phyloP scores from a whole-genome alignment of 805 yeast genomes.

The Kurtzmaniella fragi region DNA sequence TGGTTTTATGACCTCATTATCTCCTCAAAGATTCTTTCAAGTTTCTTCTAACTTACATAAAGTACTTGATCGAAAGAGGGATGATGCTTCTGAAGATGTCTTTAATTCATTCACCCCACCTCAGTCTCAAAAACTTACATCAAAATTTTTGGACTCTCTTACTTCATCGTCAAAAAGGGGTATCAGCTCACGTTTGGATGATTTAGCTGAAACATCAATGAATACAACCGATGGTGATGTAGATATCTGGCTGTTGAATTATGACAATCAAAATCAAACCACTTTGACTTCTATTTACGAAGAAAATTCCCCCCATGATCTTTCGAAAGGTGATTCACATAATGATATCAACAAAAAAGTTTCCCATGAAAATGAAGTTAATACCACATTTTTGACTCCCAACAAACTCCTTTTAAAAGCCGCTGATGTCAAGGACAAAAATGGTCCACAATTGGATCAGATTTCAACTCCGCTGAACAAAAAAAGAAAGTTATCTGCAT shows the following conservation, averaged over 20 bases:
- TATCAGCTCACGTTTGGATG: not conserved
- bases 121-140: slow-evolving; percentile 7
- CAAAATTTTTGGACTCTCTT: slow-evolving; percentile 14
- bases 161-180: slow-evolving; percentile 7
- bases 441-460: not conserved
- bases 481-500: slow-evolving; percentile 5
- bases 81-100: slow-evolving; percentile 6
- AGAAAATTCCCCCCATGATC: slow-evolving; percentile 5
- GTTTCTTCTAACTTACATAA: slow-evolving; percentile 15
- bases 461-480: slow-evolving; percentile 4
- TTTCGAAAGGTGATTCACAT: too few species aligned
- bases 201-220: slow-evolving; percentile 2
- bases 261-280: slow-evolving; percentile 13
- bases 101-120: slow-evolving; percentile 15
- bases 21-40: slow-evolving; percentile 31
- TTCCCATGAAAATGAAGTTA: slow-evolving; percentile 2
- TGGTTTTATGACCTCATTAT: slow-evolving; percentile 20
- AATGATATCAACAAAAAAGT: too few species aligned
- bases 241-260: slow-evolving; percentile 29
- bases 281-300: slow-evolving; percentile 23
- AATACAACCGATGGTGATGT: slow-evolving; percentile 8
- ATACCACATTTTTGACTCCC: slow-evolving; percentile 28
- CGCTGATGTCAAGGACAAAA: not conserved
- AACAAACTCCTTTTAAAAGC: slow-evolving; percentile 15
- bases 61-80: slow-evolving; percentile 5